Conservation (phyloP, 257 asterid species). For the Nicotiana noctiflora region DNA sequence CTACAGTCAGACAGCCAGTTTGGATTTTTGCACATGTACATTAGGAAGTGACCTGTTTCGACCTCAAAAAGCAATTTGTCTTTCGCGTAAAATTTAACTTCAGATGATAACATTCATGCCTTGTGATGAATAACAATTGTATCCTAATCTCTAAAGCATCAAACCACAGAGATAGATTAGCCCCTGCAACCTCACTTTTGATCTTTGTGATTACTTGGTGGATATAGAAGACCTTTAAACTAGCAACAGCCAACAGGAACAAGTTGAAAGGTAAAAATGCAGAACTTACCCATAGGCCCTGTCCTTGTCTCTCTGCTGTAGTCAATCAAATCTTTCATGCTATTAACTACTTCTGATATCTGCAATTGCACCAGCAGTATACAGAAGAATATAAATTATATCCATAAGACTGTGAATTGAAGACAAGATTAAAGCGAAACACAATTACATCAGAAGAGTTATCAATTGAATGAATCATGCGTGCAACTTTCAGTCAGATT, state of each 20-base stretch:
- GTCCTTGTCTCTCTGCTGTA: slow-evolving; percentile 77
- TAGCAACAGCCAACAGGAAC: slow-evolving; percentile 4
- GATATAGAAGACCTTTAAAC: not conserved
- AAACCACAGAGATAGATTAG: not conserved
- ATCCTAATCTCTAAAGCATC: not conserved
- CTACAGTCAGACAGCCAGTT: not conserved
- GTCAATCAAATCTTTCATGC: slow-evolving; percentile 99
- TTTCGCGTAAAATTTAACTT: not conserved
- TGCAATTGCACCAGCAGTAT: slow-evolving; percentile 9
- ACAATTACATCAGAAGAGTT: not conserved
- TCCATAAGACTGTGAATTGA: not conserved
- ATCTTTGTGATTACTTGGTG: not conserved
- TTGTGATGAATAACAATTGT: not conserved
- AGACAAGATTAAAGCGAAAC: not conserved
- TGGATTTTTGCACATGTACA: not conserved
- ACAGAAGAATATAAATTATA: not conserved
- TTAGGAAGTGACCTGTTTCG: not conserved
- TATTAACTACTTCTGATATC: slow-evolving; percentile 99
- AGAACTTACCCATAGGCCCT: slow-evolving; percentile 94
- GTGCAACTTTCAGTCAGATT: not conserved
- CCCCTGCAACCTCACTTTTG: not conserved
- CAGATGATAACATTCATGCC: not conserved
- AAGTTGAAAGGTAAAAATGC: not conserved
- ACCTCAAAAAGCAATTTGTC: not conserved
- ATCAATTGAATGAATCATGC: not conserved